These are phyloP conservation scores for Cerrena zonata DNA, from an alignment of 1,284 basidiomycete genomes.

Conservation along the genomic window DNA sequence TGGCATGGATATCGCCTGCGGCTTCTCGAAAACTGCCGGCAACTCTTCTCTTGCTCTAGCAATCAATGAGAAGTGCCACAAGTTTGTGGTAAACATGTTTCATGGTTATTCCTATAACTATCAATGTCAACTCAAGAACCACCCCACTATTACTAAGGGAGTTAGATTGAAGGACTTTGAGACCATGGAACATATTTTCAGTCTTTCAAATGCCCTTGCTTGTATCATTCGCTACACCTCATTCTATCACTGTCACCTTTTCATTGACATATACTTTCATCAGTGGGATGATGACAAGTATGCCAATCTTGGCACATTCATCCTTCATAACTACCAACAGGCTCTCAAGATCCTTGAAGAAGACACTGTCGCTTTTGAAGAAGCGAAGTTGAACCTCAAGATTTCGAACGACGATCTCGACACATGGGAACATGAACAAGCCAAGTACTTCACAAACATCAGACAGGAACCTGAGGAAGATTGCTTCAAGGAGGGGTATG, in stretches of 20 bases:
- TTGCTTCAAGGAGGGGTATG: constrained; percentile 9
- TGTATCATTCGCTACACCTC: constrained; percentile 18
- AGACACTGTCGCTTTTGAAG: no score
- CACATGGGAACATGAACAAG: constrained; percentile 11
- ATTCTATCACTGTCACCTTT: constrained; percentile 16
- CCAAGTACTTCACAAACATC: constrained; percentile 5
- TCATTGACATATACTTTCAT: constrained; percentile 18
- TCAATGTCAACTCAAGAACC: constrained; percentile 18
- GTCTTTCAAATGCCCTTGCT: constrained; percentile 22
- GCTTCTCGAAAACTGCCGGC: constrained; percentile 20
- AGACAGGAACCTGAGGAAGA: constrained; percentile 13
- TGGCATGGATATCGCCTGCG: no score
- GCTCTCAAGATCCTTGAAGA: constrained; percentile 14
- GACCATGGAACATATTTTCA: no score
- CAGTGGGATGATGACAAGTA: no score
- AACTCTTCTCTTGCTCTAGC: constrained; percentile 19
- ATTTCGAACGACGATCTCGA: constrained; percentile 12
- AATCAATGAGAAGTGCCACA: constrained; percentile 5
- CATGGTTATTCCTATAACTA: constrained; percentile 18
- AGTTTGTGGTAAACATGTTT: no score
- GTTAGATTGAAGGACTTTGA: constrained; percentile 20
- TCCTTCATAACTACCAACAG: constrained; percentile 20
- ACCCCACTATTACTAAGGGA: constrained; percentile 14
- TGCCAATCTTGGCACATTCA: constrained; percentile 13
- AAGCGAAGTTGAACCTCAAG: no score